Conservation (phyloP, 2,329 filamentous ascomycete species). For the Celoporthe dispersa region DNA sequence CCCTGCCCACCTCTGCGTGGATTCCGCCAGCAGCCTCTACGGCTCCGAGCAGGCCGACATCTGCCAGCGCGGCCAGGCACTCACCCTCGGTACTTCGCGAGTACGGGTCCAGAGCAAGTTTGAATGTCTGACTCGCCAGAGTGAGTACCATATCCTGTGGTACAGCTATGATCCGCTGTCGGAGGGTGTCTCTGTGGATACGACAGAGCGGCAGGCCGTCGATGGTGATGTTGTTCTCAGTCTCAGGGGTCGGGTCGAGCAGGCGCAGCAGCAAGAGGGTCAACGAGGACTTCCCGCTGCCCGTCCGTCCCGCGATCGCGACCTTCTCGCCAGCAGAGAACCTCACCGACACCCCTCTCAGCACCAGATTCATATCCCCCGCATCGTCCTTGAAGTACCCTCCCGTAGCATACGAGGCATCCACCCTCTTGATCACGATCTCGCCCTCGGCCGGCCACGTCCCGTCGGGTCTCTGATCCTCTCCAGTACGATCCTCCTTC, state of each 20-base stretch:
- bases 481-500: constrained; percentile 37
- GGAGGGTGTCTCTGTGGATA: constrained; percentile 48
- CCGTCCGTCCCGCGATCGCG: constrained; percentile 50
- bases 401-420: constrained; percentile 35
- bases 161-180: constrained; percentile 54
- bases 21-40: constrained; percentile 43
- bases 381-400: constrained; percentile 4
- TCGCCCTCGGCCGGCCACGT: constrained; percentile 35
- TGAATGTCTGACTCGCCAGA: constrained; percentile 46
- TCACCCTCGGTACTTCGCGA: constrained; percentile 38
- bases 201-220: constrained; percentile 44
- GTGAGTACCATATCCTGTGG: constrained; percentile 60
- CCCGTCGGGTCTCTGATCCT: constrained; percentile 34
- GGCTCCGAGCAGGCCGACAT: constrained; percentile 41
- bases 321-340: constrained; percentile 43
- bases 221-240: constrained; percentile 43
- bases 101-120: constrained; percentile 49
- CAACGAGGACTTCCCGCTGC: constrained; percentile 50
- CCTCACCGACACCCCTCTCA: constrained; percentile 38
- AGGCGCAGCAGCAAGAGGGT: constrained; percentile 47
- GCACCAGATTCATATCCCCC: constrained; percentile 28
- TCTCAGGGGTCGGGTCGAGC: constrained; percentile 42
- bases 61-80: constrained; percentile 42
- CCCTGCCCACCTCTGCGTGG: constrained; percentile 46
- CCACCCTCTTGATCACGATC: constrained; percentile 35